Evolutionary conservation across 768 basidiomycete species (phyloP).

Genomic region (Lepiota venenata): DNA sequence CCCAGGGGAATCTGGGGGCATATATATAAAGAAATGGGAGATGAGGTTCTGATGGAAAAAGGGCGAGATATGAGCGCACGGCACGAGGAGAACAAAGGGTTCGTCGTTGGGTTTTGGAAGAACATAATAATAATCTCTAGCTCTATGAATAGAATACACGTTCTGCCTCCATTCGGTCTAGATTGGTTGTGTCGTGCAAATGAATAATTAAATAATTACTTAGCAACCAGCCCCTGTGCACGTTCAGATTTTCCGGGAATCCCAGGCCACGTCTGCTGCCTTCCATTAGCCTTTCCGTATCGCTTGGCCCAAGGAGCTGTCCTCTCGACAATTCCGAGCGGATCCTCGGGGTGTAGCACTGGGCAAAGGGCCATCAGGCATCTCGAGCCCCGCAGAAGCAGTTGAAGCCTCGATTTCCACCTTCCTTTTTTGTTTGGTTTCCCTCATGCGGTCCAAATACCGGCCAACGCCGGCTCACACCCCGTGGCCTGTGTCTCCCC

Average conservation of each 20-base stretch:
- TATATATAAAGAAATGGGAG: constrained; percentile 21
- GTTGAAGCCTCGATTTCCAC: not conserved
- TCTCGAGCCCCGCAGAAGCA: not conserved
- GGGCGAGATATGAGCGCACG: constrained; percentile 27
- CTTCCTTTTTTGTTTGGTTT: constrained; percentile 6
- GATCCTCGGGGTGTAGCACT: constrained; percentile 6
- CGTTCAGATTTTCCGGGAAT: not conserved
- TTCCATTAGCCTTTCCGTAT: not conserved
- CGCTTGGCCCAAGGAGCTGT: not conserved
- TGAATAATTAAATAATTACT: too few species aligned
- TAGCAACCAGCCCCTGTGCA: too few species aligned
- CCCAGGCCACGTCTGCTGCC: not conserved
- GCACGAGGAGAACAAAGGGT: constrained; percentile 5
- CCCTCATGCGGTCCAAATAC: constrained; percentile 9
- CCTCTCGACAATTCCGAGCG: constrained; percentile 2
- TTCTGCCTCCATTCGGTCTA: not conserved
- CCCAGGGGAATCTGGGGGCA: constrained; percentile 19
- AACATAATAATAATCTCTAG: not conserved
- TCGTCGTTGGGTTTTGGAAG: constrained; percentile 4
- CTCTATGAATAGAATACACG: constrained; percentile 4
- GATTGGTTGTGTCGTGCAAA: not conserved
- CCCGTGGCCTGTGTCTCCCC: not conserved
- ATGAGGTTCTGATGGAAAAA: constrained; percentile 16
- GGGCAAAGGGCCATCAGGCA: not conserved
- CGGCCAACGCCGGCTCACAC: constrained; percentile 9